These are phyloP conservation scores for Salix udensis DNA, from an alignment of 345 rosid genomes.

Conservation along the genomic window DNA sequence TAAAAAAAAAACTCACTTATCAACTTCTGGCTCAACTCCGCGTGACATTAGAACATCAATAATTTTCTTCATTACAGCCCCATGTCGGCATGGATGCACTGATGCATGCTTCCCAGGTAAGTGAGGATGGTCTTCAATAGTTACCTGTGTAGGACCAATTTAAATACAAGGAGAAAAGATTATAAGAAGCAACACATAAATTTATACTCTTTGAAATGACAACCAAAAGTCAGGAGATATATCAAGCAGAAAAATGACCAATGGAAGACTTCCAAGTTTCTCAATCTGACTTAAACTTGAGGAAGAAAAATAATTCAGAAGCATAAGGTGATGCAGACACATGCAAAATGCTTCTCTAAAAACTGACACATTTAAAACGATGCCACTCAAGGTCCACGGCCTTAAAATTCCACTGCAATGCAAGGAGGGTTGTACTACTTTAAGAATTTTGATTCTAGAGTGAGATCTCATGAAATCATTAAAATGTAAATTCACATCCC, in stretches of 20 bases:
- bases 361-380: background rate
- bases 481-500: background rate
- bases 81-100: slow-evolving; percentile 97
- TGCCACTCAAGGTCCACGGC: background rate
- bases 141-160: slow-evolving; percentile 49
- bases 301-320: background rate
- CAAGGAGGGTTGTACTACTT: background rate
- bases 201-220: background rate
- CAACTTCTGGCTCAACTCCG: slow-evolving; percentile 99
- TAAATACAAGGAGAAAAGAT: background rate
- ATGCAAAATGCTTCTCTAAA: background rate
- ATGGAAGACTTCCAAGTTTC: background rate
- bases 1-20: slow-evolving; percentile 50
- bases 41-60: slow-evolving; percentile 92
- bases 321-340: background rate
- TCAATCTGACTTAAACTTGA: background rate
- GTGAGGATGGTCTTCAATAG: slow-evolving; percentile 98
- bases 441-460: background rate
- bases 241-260: background rate
- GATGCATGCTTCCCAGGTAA: slow-evolving; percentile 98
- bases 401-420: background rate
- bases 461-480: background rate
- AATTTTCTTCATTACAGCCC: slow-evolving; percentile 98
- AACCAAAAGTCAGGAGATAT: background rate
- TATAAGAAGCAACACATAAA: background rate